A percentile compares a stretch with the other conserved stretches of the same genome.
These are phyloP conservation scores for Boletus sensibilis DNA, from an alignment of 768 basidiomycete genomes.

Conservation along the genomic window DNA sequence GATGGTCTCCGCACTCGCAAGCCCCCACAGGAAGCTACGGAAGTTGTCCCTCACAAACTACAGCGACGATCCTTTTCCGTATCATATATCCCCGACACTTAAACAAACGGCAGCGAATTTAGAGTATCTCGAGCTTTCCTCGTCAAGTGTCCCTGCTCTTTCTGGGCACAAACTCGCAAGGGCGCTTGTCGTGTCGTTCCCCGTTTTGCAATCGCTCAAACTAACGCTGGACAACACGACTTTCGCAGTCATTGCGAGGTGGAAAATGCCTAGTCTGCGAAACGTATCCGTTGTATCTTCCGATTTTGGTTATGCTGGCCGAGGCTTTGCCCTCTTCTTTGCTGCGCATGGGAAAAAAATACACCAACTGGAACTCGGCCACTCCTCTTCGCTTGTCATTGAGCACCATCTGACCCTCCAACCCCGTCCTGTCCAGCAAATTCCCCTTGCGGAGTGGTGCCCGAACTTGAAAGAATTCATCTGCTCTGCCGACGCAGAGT, in stretches of 20 bases:
- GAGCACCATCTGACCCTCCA: conserved; percentile 62
- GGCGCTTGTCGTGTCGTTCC: conserved; percentile 41
- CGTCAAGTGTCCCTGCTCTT: conserved; percentile 48
- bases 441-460: conserved; percentile 65
- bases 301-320: conserved; percentile 68
- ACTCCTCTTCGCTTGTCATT: conserved; percentile 63
- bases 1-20: conserved; percentile 58
- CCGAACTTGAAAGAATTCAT: conserved; percentile 70
- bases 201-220: conserved; percentile 65
- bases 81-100: conserved; percentile 54
- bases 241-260: conserved; percentile 61
- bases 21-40: conserved; percentile 50
- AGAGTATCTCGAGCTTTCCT: conserved; percentile 68
- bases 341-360: conserved; percentile 61
- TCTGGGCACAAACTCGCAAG: conserved; percentile 28
- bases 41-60: conserved; percentile 73
- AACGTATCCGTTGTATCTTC: conserved; percentile 68
- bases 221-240: conserved; percentile 70
- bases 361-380: conserved; percentile 67
- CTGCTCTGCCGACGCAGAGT: conserved; percentile 74
- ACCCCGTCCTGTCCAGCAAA: conserved; percentile 33
- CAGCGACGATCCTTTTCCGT: conserved; percentile 57
- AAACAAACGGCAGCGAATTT: conserved; percentile 51
- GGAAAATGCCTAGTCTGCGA: conserved; percentile 62
- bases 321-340: conserved; percentile 66